phyloP scores from a whole-genome alignment of 441 rosid species.

The Rhodomyrtus psidioides region DNA sequence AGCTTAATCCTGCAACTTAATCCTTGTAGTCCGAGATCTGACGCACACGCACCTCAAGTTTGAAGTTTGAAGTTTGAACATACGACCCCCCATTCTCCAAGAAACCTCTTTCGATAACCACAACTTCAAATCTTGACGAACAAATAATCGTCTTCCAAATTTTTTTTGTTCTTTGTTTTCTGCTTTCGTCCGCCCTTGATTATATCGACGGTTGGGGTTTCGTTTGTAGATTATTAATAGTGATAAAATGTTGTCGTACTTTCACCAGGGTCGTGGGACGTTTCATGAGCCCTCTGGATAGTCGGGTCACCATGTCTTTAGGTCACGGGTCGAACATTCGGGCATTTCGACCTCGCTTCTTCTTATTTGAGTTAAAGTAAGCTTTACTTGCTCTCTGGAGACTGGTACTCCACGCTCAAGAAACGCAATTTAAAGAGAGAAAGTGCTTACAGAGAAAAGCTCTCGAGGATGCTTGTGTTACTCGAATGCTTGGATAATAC shows the following conservation, averaged over 20 bases:
- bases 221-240: background rate
- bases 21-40: background rate
- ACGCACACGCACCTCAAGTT: background rate
- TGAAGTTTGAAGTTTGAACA: background rate
- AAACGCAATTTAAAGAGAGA: background rate
- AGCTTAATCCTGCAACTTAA: background rate
- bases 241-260: too few relatives aligned
- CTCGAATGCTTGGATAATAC: background rate
- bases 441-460: background rate
- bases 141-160: background rate
- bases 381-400: background rate
- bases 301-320: fast-evolving
- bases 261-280: fast-evolving
- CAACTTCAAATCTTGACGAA: background rate
- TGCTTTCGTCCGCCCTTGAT: background rate
- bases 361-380: background rate
- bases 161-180: background rate
- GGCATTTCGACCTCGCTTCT: background rate
- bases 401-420: background rate
- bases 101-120: background rate
- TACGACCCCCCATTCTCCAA: background rate
- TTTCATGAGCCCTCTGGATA: background rate
- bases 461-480: background rate
- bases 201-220: background rate
- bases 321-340: fast-evolving